A percentile compares a stretch with the other conserved stretches of the same genome.
Evolutionary conservation across 768 basidiomycete genomes (phyloP).

Genomic region (Dioszegia crocea): DNA sequence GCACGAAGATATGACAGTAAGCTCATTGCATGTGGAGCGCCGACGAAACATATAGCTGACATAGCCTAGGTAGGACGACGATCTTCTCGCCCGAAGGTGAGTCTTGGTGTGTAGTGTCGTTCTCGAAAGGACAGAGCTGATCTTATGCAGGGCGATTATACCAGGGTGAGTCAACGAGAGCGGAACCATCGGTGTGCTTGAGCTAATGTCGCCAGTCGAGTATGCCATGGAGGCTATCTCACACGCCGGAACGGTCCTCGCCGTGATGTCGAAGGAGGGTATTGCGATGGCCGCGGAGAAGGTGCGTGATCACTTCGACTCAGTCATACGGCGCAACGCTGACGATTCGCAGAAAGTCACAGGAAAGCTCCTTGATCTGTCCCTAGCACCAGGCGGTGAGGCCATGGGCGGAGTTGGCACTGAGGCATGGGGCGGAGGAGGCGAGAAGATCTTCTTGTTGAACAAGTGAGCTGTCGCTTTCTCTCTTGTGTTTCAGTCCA

Average conservation of each 20-base stretch:
- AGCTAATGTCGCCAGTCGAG: slow-evolving; percentile 63
- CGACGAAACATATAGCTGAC: slow-evolving; percentile 49
- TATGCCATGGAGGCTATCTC: slow-evolving; percentile 99
- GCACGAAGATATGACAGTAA: slow-evolving; percentile 91
- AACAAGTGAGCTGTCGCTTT: slow-evolving; percentile 57
- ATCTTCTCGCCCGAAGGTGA: slow-evolving; percentile 98
- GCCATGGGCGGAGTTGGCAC: slow-evolving; percentile 55
- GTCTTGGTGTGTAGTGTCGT: slow-evolving; percentile 7
- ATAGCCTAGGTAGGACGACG: slow-evolving; percentile 66
- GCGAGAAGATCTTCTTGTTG: slow-evolving; percentile 95
- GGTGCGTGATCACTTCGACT: slow-evolving; percentile 19
- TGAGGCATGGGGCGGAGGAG: slow-evolving; percentile 69
- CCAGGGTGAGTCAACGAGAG: slow-evolving; percentile 67
- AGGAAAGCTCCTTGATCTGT: slow-evolving; percentile 90
- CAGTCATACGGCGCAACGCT: background rate
- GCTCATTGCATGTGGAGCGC: background rate
- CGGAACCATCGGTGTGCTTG: background rate
- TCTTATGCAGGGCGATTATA: slow-evolving; percentile 75
- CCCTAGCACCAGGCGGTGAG: slow-evolving; percentile 75
- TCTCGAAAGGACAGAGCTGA: slow-evolving; percentile 3
- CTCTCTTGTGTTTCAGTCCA: slow-evolving; percentile 50
- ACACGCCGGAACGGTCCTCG: slow-evolving; percentile 65
- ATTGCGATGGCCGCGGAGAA: slow-evolving; percentile 49
- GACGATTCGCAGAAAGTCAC: slow-evolving; percentile 78
- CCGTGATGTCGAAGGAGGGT: slow-evolving; percentile 49